phyloP scores from a whole-genome alignment of 2,329 filamentous ascomycete genomes.

The Calonectria hawksworthii region DNA sequence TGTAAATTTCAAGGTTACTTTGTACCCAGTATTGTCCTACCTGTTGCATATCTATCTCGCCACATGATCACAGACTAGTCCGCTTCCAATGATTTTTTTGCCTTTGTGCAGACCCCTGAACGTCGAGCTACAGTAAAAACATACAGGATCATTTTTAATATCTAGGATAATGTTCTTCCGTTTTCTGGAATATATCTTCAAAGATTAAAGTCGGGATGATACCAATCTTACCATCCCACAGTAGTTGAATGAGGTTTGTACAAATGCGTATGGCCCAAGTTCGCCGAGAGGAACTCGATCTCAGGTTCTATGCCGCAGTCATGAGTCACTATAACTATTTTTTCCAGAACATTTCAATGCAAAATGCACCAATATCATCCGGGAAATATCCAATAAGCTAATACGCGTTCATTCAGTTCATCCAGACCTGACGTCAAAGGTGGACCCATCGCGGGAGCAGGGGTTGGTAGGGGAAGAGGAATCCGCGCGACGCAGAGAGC shows the following conservation, averaged over 20 bases:
- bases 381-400: not conserved
- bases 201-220: not conserved
- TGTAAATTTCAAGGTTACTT: not conserved
- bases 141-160: not conserved
- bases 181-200: not conserved
- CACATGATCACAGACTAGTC: not conserved
- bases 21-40: not conserved
- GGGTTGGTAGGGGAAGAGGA: not conserved
- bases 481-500: not conserved
- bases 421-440: constrained; percentile 3
- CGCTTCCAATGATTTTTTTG: not conserved
- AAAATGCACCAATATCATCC: not conserved
- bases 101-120: not conserved
- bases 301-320: not conserved
- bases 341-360: not conserved
- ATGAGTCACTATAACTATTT: not conserved
- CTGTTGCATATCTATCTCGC: not conserved
- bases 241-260: not conserved
- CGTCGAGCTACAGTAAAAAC: not conserved
- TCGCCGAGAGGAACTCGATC: not conserved
- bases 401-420: not conserved
- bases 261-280: not conserved
- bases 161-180: not conserved
- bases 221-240: not conserved
- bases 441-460: constrained; percentile 13